Evolutionary conservation across 2,329 filamentous ascomycete species (phyloP), one percentile per base, ranked within the genome.

Genomic region (Mollisiaceae sp.): DNA sequence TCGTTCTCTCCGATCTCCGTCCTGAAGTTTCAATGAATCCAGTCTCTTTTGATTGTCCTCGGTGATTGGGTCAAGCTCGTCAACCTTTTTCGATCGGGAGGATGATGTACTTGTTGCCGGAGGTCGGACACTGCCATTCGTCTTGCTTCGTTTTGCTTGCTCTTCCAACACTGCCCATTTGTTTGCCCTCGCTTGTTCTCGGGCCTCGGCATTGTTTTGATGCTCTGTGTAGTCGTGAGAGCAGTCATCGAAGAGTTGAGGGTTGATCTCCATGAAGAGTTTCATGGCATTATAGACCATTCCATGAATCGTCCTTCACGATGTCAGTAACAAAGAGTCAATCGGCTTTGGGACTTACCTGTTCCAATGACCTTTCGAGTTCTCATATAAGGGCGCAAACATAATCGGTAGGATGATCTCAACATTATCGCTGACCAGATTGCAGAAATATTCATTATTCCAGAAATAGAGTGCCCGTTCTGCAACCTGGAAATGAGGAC

Each of bases 281-380:
- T 99, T 99, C 95, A 99, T 98, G 64, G 95, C 95, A 75, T 98
- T 99, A 79, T 98, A 98, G 12, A 99, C 95, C 94, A 99, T 98
- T 77, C 95, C 95, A 76, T 99, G 95, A 72, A 99, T 99, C 8
- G 95, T 99, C 75, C 95, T 98, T 70, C 1, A 8, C 59, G 11
- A 15, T 27, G 68, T 83, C 74, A 83, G 79, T 62, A 59, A 65
- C 36, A 54, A 70, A 38, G 27, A 9, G 38, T 54, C 50, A 12
- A 15, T 11, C 54, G 12, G 12, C 3, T 54, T 4, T 11, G 5
- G 43, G 58, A 75, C 86, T 75, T 85, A 97, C 94, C 94, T 87
- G 77, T 99, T 99, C 95, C 95, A 99, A 77, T 99, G 95, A 12
- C 94, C 94, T 82, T 99, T 99, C 4, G 94, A 98, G 78, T 99